Evolutionary conservation across 2,329 filamentous ascomycete species (phyloP).

Genomic region (Dendryphion nanum): DNA sequence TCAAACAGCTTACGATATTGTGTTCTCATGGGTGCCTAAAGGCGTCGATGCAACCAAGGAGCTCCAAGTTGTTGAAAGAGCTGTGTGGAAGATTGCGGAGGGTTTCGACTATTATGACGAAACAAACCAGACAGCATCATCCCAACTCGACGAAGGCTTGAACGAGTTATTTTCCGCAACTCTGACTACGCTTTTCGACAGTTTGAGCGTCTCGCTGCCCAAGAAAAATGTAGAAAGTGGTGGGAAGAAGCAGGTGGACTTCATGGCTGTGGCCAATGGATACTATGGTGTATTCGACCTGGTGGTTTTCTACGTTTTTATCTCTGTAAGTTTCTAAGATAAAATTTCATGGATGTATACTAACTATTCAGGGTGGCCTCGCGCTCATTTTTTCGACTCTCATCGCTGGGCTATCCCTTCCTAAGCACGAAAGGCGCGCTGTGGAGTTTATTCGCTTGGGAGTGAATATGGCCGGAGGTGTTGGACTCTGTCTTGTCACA

Average conservation of each 20-base stretch:
- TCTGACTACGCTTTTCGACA: conserved; percentile 23
- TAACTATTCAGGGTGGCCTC: conserved; percentile 19
- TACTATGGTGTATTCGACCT: conserved; percentile 25
- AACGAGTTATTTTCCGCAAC: conserved; percentile 12
- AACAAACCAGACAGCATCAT: conserved; percentile 15
- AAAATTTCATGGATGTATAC: not conserved
- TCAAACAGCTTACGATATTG: conserved; percentile 9
- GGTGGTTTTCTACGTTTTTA: conserved; percentile 27
- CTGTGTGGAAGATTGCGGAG: conserved; percentile 7
- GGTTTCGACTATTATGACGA: conserved; percentile 9
- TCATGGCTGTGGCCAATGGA: conserved; percentile 2
- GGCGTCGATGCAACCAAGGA: conserved; percentile 20
- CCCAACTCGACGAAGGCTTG: conserved; percentile 5
- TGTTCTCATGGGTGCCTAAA: conserved; percentile 23
- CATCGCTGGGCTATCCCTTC: conserved; percentile 28
- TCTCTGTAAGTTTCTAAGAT: conserved; percentile 17
- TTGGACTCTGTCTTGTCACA: conserved; percentile 23
- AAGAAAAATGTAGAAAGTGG: conserved; percentile 9
- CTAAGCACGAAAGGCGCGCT: conserved; percentile 14
- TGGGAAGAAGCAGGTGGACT: conserved; percentile 3
- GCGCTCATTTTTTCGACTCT: conserved; percentile 21
- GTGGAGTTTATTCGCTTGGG: conserved; percentile 22
- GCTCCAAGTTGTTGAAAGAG: conserved; percentile 10
- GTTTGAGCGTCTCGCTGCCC: conserved; percentile 17
- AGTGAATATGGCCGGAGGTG: conserved; percentile 17